Base-by-base conservation (phyloP, 108 stramenopile species). In the Fragilaria crotonensis region DNA sequence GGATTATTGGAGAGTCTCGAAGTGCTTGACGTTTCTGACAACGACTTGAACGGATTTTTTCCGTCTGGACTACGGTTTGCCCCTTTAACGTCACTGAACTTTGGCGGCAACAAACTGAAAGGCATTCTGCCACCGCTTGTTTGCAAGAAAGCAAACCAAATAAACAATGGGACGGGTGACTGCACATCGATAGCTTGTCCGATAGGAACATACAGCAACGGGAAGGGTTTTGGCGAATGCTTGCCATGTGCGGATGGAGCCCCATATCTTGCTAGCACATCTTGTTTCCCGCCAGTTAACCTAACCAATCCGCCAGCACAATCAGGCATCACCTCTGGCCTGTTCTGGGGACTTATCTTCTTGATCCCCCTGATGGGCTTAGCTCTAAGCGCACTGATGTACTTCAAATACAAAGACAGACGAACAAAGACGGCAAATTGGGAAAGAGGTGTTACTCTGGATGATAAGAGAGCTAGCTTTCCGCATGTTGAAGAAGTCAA, bases 11-110 rank as follows among this genome's bases (percentile, higher is more conserved):
- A 54, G n/a, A 61, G 61, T 49, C 54, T 83, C 27, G 66, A 77
- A 45, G 69, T 58, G 25, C 45, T 83, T 30, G 82, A 83, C 48
- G 32, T 83, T 5, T 73, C 71, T 3, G 66, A 83, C 54, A 83
- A 83, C 48, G 23, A 61, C n/a, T 57, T 83, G 25, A 59, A 53
- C 29, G 82, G 82, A 20, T 66, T 62, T 29, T 9, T 83, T 11
- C 82, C 82, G 4, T 70, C 68, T 33, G 82, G 78, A 48, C 55
- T 83, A 32, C 60, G 70, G 33, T 80, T 69, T 67, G 67, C 82
- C 9, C 76, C 76, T 1, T 47, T 83, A 29, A 64, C 68, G 19
- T 30, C 44, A 25, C 25, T 83, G 19, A 67, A 67, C 30, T 30
- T 83, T 28, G 71, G 77, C 0, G 82, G 79, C 1, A 83, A 76